Evolutionary conservation across 768 basidiomycete species (phyloP), one percentile per base, ranked within the genome.

Genomic region (Melanogaster broomeanus): DNA sequence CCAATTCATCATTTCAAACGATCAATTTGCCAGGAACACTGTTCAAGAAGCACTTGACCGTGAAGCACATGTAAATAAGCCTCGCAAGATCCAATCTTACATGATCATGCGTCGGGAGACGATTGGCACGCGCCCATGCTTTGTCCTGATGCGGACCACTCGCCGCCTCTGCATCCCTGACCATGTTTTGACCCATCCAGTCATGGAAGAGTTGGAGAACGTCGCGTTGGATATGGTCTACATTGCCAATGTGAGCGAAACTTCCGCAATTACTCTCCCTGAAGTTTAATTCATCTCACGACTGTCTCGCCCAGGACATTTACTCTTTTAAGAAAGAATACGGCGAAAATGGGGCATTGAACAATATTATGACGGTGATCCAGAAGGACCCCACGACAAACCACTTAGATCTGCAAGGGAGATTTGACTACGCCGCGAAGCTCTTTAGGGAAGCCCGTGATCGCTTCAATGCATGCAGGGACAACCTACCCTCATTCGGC

Each of bases 321-420:
- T 64, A 65, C 37, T 67, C 66, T 12, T 67, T 63, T 53, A 67
- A 67, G 52, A 67, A 67, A 48, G 66, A 67, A 40, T 48, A 43
- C n/a, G 57, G 55, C 18, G 63, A 67, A 11, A 63, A 67, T 18
- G 65, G 65, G 2, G 66, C 63, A 10, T 31, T 60, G 45, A 67
- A 65, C 43, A 67, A 67, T 24, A 54, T 67, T 44, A 31, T 67
- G 45, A 67, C 58, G 2, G 56, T 67, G 35, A 63, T 67, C 43
- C 45, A 56, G 16, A 60, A 63, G 38, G 65, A 67, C 31, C 66
- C 57, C 2, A 45, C 44, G 34, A 59, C 63, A 12, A 25, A 34
- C 11, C 66, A 65, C 40, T 39, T 67, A 31, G 56, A 63, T 41
- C 50, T 65, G 11, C 66, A 67, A 25, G 52, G 48, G 42, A 62